phyloP scores from a whole-genome alignment of 306 rosid species.

The Prunus persica region Prunus_persica_NCBIv2 NC_034009.1:28400001-28400500 shows the following conservation, averaged over 20 bases:
- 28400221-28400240: conserved; percentile 44
- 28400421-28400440: background rate
- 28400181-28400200: conserved; percentile 44
- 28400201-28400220: conserved; percentile 49
- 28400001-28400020: conserved; percentile 42
- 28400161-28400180: conserved; percentile 36
- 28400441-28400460: background rate
- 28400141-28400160: conserved; percentile 17
- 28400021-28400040: conserved; percentile 44
- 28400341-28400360: conserved; percentile 66
- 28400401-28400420: conserved; percentile 24
- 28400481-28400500: background rate
- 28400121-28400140: conserved; percentile 30
- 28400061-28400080: conserved; percentile 43
- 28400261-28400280: conserved; percentile 49
- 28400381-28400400: conserved; percentile 29
- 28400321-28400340: conserved; percentile 43
- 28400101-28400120: conserved; percentile 21
- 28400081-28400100: conserved; percentile 37
- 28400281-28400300: conserved; percentile 40
- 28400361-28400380: conserved; percentile 72
- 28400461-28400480: background rate
- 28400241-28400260: conserved; percentile 44
- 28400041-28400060: conserved; percentile 39
- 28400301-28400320: conserved; percentile 52